Conservation (phyloP, 2,329 filamentous ascomycete species). For the Ophiostoma piceae region DNA sequence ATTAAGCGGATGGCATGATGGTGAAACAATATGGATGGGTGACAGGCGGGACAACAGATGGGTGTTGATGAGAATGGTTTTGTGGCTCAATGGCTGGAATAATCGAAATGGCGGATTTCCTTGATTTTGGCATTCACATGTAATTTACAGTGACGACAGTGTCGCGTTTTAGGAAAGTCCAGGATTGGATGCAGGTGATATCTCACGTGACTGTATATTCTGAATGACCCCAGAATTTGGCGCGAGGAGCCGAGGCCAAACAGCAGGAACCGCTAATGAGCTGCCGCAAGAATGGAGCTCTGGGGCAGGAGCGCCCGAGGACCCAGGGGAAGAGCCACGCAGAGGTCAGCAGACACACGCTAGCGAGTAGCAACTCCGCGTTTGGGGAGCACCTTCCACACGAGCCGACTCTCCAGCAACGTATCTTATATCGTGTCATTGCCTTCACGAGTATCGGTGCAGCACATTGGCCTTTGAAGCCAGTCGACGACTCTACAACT, state of each 20-base stretch:
- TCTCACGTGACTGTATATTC: background rate
- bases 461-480: background rate
- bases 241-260: conserved; percentile 25
- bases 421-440: conserved; percentile 4
- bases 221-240: conserved; percentile 7
- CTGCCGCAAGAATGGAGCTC: conserved; percentile 17
- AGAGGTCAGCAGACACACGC: background rate
- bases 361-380: conserved; percentile 12
- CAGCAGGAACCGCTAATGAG: conserved; percentile 18
- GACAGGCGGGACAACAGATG: background rate
- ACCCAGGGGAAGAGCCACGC: conserved; percentile 17
- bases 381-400: conserved; percentile 11
- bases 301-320: conserved; percentile 13
- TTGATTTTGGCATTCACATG: conserved; percentile 5
- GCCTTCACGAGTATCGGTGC: conserved; percentile 7
- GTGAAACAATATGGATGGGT: background rate
- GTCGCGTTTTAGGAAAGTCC: background rate
- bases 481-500: background rate
- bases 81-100: background rate
- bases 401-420: conserved; percentile 11
- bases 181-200: background rate
- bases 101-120: background rate
- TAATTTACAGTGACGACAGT: background rate
- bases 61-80: background rate
- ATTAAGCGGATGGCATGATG: background rate